Percentiles rank a stretch among this genome's conserved stretches.
Evolutionary conservation across 495 filamentous ascomycete genomes (phyloP).

Genomic region (Thermothielavioides terrestris): DNA sequence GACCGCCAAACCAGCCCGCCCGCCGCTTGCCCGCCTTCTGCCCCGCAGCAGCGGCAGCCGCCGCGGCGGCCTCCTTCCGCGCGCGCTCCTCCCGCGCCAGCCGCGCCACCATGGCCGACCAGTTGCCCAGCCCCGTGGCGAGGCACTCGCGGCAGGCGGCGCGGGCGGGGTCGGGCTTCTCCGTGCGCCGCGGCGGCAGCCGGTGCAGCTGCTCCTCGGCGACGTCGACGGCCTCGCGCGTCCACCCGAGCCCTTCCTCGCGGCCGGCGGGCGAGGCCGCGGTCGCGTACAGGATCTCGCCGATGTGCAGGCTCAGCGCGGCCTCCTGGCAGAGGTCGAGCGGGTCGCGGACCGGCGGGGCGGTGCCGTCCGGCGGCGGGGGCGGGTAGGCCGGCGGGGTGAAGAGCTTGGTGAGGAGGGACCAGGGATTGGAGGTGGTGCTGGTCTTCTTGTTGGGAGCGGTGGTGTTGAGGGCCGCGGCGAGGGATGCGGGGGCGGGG

Average conservation of each 20-base stretch:
- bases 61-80: constrained; percentile 29
- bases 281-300: constrained; percentile 82
- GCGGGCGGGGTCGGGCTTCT: constrained; percentile 23
- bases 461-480: constrained; percentile 2
- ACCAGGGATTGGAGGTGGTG: background rate
- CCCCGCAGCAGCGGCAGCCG: background rate
- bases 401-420: constrained; percentile 34
- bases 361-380: constrained; percentile 55
- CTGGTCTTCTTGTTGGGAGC: background rate
- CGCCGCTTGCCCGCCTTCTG: background rate
- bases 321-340: constrained; percentile 72
- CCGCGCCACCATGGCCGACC: constrained; percentile 58
- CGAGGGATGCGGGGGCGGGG: background rate
- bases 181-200: background rate
- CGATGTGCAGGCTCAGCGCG: constrained; percentile 78
- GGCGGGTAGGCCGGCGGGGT: constrained; percentile 53
- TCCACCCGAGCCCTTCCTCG: constrained; percentile 73
- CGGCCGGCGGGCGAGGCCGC: constrained; percentile 23
- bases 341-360: constrained; percentile 50
- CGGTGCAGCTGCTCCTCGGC: constrained; percentile 43
- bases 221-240: constrained; percentile 66
- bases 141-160: constrained; percentile 65
- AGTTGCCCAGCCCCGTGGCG: constrained; percentile 60
- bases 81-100: constrained; percentile 47
- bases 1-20: constrained; percentile 33